Evolutionary conservation across 139 green algal genomes (phyloP).

Genomic region (Coelastrella sp.): DNA sequence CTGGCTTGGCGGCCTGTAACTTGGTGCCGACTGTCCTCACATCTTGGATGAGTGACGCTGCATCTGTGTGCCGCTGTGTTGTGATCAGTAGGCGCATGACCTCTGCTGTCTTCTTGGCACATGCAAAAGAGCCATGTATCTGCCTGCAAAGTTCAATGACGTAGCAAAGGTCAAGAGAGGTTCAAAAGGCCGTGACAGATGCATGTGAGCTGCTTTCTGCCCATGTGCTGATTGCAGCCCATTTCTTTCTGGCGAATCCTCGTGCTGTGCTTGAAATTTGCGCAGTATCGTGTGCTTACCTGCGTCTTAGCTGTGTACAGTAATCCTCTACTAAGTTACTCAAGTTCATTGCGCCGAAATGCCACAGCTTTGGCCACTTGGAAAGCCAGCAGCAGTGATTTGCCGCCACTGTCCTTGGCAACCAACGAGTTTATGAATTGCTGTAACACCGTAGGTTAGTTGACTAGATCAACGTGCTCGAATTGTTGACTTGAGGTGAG

Average conservation of each 20-base stretch:
- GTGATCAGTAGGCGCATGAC: slow-evolving; percentile 83
- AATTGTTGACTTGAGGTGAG: neutral
- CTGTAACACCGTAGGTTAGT: neutral
- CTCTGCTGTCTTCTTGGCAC: slow-evolving; percentile 82
- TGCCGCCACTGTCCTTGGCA: neutral
- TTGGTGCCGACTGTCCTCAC: slow-evolving; percentile 73
- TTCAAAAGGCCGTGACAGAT: neutral
- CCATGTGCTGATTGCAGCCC: neutral
- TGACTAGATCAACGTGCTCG: neutral
- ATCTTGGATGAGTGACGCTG: slow-evolving; percentile 76
- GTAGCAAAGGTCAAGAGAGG: neutral
- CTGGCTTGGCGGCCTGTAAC: slow-evolving; percentile 83
- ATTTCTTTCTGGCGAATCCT: neutral
- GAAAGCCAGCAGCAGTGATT: neutral
- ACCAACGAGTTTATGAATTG: neutral
- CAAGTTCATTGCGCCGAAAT: slow-evolving; percentile 26
- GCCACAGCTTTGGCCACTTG: neutral
- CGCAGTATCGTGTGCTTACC: neutral
- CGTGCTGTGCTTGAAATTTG: neutral
- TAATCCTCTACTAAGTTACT: slow-evolving; percentile 74
- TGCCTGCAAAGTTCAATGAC: slow-evolving; percentile 49
- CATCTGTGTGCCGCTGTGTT: slow-evolving; percentile 64
- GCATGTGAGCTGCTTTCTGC: neutral
- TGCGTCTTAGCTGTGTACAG: slow-evolving; percentile 68
- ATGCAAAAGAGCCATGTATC: slow-evolving; percentile 73